phyloP scores from a whole-genome alignment of 495 filamentous ascomycete species.

The Rhizodiscina lignyota region DNA sequence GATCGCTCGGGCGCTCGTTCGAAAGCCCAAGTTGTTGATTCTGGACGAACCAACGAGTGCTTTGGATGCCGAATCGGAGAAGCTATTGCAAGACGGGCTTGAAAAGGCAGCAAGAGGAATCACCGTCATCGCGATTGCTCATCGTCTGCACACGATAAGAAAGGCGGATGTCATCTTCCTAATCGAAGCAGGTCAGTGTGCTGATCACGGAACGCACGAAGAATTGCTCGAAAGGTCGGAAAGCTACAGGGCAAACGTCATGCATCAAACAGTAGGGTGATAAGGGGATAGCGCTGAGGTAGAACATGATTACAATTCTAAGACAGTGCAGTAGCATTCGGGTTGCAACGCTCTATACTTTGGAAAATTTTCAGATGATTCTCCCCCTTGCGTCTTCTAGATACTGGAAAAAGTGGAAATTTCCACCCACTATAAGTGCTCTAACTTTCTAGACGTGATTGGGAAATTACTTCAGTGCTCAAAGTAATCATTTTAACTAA shows the following conservation, averaged over 20 bases:
- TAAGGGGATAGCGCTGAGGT: too few species aligned
- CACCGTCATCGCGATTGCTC: conserved; percentile 10
- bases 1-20: conserved; percentile 10
- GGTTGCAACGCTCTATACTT: too few species aligned
- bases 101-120: conserved; percentile 6
- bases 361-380: too few species aligned
- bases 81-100: conserved; percentile 4
- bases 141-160: conserved; percentile 7
- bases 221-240: conserved; percentile 7
- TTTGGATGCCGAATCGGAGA: conserved; percentile 10
- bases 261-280: conserved; percentile 9
- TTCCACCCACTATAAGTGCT: too few species aligned
- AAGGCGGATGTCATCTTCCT: conserved; percentile 10
- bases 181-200: conserved; percentile 6
- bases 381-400: too few species aligned
- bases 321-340: too few species aligned
- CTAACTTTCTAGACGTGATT: too few species aligned
- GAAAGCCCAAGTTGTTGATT: conserved; percentile 9
- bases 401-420: too few species aligned
- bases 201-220: conserved; percentile 8
- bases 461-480: too few species aligned
- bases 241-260: conserved; percentile 12
- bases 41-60: conserved; percentile 15
- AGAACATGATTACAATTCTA: too few species aligned
- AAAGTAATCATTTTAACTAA: too few species aligned